Evolutionary conservation across 1,284 basidiomycete species (phyloP).

Genomic region (Jaminaea rosea): DNA sequence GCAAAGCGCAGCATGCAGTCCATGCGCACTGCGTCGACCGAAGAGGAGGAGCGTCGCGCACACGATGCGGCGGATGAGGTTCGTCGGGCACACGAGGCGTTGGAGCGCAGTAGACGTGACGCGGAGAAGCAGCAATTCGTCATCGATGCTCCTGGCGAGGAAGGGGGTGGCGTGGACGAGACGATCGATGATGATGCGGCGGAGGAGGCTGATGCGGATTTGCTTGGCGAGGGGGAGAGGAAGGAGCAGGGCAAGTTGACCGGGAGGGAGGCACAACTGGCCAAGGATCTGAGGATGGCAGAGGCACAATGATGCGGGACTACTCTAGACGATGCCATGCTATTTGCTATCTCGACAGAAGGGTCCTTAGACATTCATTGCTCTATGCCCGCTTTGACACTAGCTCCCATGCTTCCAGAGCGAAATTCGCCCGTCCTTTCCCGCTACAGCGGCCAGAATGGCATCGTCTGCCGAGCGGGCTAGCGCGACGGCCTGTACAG

Average conservation of each 20-base stretch:
- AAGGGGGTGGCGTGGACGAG: slow-evolving; percentile 5
- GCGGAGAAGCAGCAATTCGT: slow-evolving; percentile 4
- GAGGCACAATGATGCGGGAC: not conserved
- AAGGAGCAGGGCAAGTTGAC: slow-evolving; percentile 1
- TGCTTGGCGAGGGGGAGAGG: not conserved
- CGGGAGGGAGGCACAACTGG: not conserved
- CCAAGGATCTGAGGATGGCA: slow-evolving; percentile 1
- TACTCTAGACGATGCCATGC: no score
- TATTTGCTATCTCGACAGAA: no score
- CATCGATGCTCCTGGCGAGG: slow-evolving; percentile 6
- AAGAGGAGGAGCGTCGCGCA: not conserved
- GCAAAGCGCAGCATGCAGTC: not conserved
- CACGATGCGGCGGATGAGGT: slow-evolving; percentile 6
- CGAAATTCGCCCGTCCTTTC: no score
- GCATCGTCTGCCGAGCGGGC: no score
- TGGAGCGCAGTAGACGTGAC: no score
- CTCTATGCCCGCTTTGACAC: no score
- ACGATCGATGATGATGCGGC: slow-evolving; percentile 4
- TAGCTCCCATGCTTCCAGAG: no score
- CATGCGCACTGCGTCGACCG: not conserved
- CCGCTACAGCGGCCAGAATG: no score
- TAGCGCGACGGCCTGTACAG: no score
- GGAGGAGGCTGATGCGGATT: slow-evolving; percentile 6
- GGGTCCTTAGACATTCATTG: no score
- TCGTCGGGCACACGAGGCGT: slow-evolving; percentile 1